Evolutionary conservation across 2,329 filamentous ascomycete genomes (phyloP).

Genomic region (Aspergillus ochraceus): DNA sequence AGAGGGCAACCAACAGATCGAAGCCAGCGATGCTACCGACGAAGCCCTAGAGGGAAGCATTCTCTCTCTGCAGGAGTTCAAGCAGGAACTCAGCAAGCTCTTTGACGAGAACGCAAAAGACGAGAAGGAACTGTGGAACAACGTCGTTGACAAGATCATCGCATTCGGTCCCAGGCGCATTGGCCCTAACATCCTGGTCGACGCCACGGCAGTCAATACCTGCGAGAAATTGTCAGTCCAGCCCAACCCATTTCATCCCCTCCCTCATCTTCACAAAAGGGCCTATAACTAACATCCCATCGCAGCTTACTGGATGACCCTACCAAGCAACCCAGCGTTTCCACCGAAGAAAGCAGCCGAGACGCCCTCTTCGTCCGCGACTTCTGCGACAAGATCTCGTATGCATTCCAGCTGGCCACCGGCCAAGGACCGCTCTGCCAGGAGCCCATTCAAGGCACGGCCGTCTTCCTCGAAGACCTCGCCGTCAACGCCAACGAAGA

Average conservation of each 20-base stretch:
- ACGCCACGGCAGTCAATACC: conserved; percentile 70
- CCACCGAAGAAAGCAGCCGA: conserved; percentile 24
- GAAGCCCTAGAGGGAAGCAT: conserved; percentile 61
- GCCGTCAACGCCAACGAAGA: conserved; percentile 58
- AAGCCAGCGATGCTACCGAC: conserved; percentile 51
- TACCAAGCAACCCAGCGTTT: conserved; percentile 29
- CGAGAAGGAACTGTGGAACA: conserved; percentile 74
- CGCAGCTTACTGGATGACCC: conserved; percentile 40
- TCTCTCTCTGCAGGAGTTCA: conserved; percentile 75
- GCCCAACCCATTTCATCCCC: not conserved
- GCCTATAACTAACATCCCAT: conserved; percentile 6
- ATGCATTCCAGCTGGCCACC: conserved; percentile 92
- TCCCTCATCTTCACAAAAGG: not conserved
- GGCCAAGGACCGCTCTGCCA: conserved; percentile 86
- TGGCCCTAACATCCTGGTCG: conserved; percentile 87
- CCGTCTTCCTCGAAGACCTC: conserved; percentile 84
- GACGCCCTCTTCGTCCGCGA: conserved; percentile 55
- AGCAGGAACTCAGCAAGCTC: conserved; percentile 61
- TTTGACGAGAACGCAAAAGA: conserved; percentile 72
- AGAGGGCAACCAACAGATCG: conserved; percentile 39
- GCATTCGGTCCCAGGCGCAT: conserved; percentile 83
- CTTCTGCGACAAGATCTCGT: conserved; percentile 84
- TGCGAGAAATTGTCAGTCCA: conserved; percentile 69
- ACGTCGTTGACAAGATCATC: conserved; percentile 75
- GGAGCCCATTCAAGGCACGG: conserved; percentile 90